Percentiles rank a stretch among this genome's conserved stretches.
Conservation (phyloP, 257 asterid species). For the Scutellaria galericulata region DNA sequence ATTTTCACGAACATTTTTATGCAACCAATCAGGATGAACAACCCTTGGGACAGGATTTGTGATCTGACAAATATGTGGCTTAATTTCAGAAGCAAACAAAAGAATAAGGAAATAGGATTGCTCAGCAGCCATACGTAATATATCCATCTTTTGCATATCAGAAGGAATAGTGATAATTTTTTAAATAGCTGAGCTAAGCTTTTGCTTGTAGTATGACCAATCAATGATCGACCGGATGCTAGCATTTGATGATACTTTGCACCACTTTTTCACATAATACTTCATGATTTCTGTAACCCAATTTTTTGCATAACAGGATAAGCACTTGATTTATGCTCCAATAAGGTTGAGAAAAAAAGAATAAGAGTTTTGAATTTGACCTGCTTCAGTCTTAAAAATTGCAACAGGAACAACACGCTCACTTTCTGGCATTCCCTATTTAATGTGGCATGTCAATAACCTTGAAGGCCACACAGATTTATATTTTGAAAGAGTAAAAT, state of each 20-base stretch:
- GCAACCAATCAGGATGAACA: conserved; percentile 98
- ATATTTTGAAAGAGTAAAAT: conserved; percentile 27
- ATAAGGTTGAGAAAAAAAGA: conserved; percentile 24
- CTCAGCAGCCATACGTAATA: conserved; percentile 18
- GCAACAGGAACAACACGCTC: conserved; percentile 99
- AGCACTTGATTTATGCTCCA: conserved; percentile 38
- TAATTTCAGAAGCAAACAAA: conserved; percentile 36
- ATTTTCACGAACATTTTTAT: conserved; percentile 96
- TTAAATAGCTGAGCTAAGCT: conserved; percentile 92
- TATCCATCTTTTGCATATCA: conserved; percentile 93
- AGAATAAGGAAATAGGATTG: conserved; percentile 9
- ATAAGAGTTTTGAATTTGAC: conserved; percentile 41
- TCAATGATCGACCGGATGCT: conserved; percentile 96
- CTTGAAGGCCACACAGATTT: conserved; percentile 27
- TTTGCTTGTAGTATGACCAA: conserved; percentile 97
- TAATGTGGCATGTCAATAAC: conserved; percentile 41
- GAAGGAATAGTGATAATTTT: conserved; percentile 96
- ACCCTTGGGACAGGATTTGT: conserved; percentile 99
- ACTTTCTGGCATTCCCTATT: conserved; percentile 96
- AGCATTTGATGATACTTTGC: conserved; percentile 89
- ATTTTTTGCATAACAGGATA: conserved; percentile 34
- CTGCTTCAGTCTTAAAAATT: conserved; percentile 90
- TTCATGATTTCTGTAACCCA: conserved; percentile 74
- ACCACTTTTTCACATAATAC: conserved; percentile 92
- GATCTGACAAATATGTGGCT: conserved; percentile 61